phyloP scores from a whole-genome alignment of 176 grass and related monocot species.

The Juncus inflexus region DNA sequence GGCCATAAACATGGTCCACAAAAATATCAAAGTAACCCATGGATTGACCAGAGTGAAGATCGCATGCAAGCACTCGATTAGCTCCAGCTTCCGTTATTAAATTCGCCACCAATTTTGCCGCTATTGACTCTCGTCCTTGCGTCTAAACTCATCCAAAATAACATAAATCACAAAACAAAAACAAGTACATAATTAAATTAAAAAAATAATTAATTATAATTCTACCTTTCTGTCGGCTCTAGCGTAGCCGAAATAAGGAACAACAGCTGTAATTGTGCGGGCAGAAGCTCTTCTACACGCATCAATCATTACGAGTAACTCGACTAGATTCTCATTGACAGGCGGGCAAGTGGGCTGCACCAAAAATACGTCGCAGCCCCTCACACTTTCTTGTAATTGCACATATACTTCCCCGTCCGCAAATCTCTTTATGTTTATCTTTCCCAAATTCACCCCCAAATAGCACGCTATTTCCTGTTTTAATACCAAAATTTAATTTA shows the following conservation, averaged over 20 bases:
- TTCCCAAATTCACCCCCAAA: conserved; percentile 70
- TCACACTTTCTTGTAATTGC: conserved; percentile 84
- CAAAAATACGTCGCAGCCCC: conserved; percentile 91
- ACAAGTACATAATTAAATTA: neutral
- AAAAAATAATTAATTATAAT: neutral
- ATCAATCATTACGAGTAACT: conserved; percentile 93
- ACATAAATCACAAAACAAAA: neutral
- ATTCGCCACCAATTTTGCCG: conserved; percentile 89
- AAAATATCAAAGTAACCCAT: conserved; percentile 99
- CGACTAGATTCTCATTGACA: conserved; percentile 93
- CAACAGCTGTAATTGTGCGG: conserved; percentile 75
- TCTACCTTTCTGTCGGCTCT: conserved; percentile 96
- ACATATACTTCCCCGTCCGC: conserved; percentile 94
- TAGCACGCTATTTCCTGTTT: conserved; percentile 82
- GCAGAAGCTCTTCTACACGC: conserved; percentile 87
- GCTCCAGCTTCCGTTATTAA: conserved; percentile 93
- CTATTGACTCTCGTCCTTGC: conserved; percentile 90
- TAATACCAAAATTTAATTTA: neutral
- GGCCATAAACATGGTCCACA: conserved; percentile 86
- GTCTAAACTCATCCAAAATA: conserved; percentile 41
- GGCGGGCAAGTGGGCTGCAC: conserved; percentile 88
- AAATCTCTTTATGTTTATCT: conserved; percentile 81
- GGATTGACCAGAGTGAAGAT: conserved; percentile 94
- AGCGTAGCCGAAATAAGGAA: conserved; percentile 97
- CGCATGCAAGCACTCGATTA: conserved; percentile 83